phyloP scores from a whole-genome alignment of 2,329 filamentous ascomycete species.

The Apiospora kogelbergensis region DNA sequence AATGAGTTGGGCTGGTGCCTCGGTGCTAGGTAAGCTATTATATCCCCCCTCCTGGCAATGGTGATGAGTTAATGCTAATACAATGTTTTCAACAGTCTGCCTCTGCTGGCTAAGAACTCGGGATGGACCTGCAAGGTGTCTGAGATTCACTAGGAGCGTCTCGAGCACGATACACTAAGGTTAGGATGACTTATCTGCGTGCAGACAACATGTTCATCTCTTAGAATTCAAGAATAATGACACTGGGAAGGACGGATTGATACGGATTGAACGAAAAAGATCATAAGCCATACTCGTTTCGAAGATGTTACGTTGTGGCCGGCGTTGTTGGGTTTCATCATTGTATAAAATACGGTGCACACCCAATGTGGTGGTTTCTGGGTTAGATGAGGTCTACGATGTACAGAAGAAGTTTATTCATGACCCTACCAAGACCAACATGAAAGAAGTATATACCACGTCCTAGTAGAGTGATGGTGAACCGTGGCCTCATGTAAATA shows the following conservation, averaged over 20 bases:
- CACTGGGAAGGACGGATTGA: background rate
- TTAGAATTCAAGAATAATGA: background rate
- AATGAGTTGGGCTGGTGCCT: slow-evolving; percentile 98
- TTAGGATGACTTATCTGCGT: background rate
- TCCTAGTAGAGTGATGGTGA: background rate
- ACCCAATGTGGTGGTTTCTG: background rate
- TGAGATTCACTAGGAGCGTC: slow-evolving; percentile 59
- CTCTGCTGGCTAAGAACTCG: slow-evolving; percentile 75
- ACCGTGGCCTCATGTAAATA: background rate
- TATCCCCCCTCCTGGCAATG: background rate
- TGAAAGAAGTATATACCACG: background rate
- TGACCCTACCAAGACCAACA: background rate
- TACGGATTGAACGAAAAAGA: background rate
- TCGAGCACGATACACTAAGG: background rate
- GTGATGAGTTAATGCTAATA: background rate
- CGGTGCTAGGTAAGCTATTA: slow-evolving; percentile 75
- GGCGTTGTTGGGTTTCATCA: slow-evolving; percentile 8
- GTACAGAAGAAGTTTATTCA: background rate
- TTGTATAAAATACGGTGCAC: slow-evolving; percentile 3
- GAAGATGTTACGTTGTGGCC: background rate
- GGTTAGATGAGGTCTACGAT: background rate
- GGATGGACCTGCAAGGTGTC: slow-evolving; percentile 89
- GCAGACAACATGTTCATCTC: background rate
- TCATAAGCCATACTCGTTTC: background rate
- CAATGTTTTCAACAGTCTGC: slow-evolving; percentile 61